phyloP scores from a whole-genome alignment of 164 flowering plant genomes.

The Buxus sempervirens region DNA sequence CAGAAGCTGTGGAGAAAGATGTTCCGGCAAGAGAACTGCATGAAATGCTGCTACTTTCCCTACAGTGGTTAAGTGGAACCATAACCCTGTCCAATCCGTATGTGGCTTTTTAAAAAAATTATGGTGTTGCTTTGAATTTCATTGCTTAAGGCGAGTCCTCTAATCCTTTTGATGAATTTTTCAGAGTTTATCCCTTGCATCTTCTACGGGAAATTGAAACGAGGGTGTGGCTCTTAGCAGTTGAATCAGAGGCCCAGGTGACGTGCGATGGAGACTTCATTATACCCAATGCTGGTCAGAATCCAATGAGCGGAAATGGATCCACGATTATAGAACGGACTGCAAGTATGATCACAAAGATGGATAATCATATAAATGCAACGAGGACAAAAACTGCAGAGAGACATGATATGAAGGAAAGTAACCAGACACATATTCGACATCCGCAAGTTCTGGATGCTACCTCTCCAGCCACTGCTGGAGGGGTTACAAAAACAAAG shows the following conservation, averaged over 20 bases:
- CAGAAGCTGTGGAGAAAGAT: constrained; percentile 91
- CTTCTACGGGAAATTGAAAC: constrained; percentile 98
- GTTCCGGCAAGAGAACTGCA: constrained; percentile 86
- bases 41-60: constrained; percentile 75
- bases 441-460: constrained; percentile 36
- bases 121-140: constrained; percentile 6
- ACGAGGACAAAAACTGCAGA: constrained; percentile 43
- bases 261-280: constrained; percentile 59
- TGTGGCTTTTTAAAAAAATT: constrained; percentile 25
- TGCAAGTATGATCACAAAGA: constrained; percentile 67
- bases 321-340: constrained; percentile 75
- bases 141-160: constrained; percentile 2
- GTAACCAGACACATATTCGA: constrained; percentile 34
- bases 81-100: constrained; percentile 77
- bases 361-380: constrained; percentile 78
- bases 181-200: constrained; percentile 86
- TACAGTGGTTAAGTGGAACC: constrained; percentile 97
- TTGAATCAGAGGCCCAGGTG: constrained; percentile 89
- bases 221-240: constrained; percentile 97
- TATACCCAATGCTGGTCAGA: constrained; percentile 32
- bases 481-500: constrained; percentile 53
- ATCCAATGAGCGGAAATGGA: constrained; percentile 35
- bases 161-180: constrained; percentile 10
- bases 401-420: constrained; percentile 55
- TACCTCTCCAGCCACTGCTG: constrained; percentile 33